A percentile compares a stretch with the other conserved stretches of the same genome.
Conservation (phyloP, 768 basidiomycete genomes). For the Hericium rajendrae region DNA sequence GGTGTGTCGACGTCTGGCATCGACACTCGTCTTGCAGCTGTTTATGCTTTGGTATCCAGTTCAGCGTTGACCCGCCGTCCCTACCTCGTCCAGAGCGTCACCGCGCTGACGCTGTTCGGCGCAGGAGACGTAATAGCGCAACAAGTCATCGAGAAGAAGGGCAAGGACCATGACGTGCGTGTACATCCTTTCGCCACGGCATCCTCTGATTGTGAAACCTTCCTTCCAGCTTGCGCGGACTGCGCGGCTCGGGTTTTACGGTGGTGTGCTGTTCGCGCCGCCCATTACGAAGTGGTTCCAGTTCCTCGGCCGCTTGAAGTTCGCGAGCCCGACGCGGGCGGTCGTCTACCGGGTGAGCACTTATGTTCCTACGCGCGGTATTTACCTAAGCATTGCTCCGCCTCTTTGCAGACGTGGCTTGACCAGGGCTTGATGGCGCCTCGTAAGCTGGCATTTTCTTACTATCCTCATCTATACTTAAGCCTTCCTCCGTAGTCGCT, state of each 20-base stretch:
- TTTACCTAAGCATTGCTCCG: background rate
- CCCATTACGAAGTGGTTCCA: constrained; percentile 76
- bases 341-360: constrained; percentile 50
- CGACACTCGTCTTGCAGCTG: background rate
- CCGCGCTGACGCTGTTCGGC: constrained; percentile 61
- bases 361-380: background rate
- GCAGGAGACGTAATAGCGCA: constrained; percentile 79
- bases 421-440: constrained; percentile 79
- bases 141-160: constrained; percentile 68
- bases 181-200: background rate
- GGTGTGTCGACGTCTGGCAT: constrained; percentile 14
- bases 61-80: constrained; percentile 52
- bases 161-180: constrained; percentile 66
- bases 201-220: background rate
- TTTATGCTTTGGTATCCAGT: constrained; percentile 25
- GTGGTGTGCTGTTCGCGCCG: constrained; percentile 78
- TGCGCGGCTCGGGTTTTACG: constrained; percentile 59
- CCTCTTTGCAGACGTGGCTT: constrained; percentile 52
- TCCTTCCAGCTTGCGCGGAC: constrained; percentile 43
- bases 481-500: constrained; percentile 20
- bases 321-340: constrained; percentile 47
- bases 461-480: background rate
- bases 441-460: constrained; percentile 24
- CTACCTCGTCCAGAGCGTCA: constrained; percentile 51
- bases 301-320: constrained; percentile 60